Evolutionary conservation across 2,329 filamentous ascomycete species (phyloP), one percentile per base, ranked within the genome.

Genomic region (Xylaria sp.): DNA sequence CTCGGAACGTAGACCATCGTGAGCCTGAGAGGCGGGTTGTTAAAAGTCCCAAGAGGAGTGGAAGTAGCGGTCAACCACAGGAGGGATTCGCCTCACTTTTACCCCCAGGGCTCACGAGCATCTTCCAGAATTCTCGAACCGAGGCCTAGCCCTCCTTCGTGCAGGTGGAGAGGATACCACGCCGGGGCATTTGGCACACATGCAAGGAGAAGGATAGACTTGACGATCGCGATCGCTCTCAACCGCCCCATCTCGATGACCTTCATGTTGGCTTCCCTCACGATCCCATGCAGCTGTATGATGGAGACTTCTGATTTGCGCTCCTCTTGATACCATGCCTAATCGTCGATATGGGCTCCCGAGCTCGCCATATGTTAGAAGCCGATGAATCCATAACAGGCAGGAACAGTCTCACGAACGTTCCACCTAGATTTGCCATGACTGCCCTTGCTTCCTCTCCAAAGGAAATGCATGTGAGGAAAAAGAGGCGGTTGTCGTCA

Each of bases 41-140:
- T 4, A 41, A 44, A 63, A 56, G 39, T 39, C 15, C 60, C 15
- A 46, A 13, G 25, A 2, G 55, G 18, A 8, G 23, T 57, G 39
- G 18, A 37, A 71, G 41, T 65, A n/a, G 69, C 69, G 66, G 66
- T 71, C 66, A 71, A 65, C 63, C 46, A 65, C 28, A 28, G 13
- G 39, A 32, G 51, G 5, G 44, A 58, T 41, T 62, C 25, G 55
- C 59, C 41, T 64, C 20, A 48, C 60, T n/a, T 25, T 39, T 25
- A 59, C 39, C 25, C 20, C 61, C 44, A 52, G 51, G 54, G 44
- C 44, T 50, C 37, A 50, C 20, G 63, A 58, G n/a, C 41, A 66
- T 64, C 46, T 7, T 10, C 61, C 12, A n/a, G 20, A 32, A 32
- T 46, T 46, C 7, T 41, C 18, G 23, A 55, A 46, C 56, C 46